These are phyloP conservation scores for Plasmodium coatneyi DNA, from an alignment of 169 alveolate species.

Conservation along the genomic window DNA sequence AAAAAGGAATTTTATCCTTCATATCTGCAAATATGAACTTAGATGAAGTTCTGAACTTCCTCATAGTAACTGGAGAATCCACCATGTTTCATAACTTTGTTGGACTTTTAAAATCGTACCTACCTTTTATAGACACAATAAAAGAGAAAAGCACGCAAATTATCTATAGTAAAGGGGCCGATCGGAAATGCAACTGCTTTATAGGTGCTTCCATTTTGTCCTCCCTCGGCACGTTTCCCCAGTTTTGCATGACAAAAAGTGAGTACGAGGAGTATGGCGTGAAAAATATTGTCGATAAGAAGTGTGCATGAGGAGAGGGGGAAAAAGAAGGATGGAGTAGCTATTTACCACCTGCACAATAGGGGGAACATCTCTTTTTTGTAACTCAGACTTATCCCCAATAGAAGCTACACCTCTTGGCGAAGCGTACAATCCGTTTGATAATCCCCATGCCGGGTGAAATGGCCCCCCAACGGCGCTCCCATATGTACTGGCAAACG, in stretches of 20 bases:
- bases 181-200: conserved; percentile 83
- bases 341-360: not conserved
- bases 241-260: conserved; percentile 79
- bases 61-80: conserved; percentile 83
- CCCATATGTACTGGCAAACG: not conserved
- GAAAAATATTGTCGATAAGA: conserved; percentile 77
- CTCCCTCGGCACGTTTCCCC: conserved; percentile 80
- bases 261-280: conserved; percentile 83
- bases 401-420: not conserved
- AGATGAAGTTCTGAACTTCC: conserved; percentile 69
- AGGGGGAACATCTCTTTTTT: not conserved
- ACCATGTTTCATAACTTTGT: conserved; percentile 76
- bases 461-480: not conserved
- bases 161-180: conserved; percentile 75
- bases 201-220: conserved; percentile 86
- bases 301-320: conserved; percentile 42
- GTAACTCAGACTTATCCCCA: not conserved
- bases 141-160: conserved; percentile 30
- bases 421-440: not conserved
- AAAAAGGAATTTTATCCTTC: conserved; percentile 71
- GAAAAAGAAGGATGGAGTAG: not conserved
- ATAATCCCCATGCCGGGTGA: not conserved
- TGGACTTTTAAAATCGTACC: conserved; percentile 78
- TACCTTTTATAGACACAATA: conserved; percentile 76
- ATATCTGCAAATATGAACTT: conserved; percentile 45